A percentile compares a stretch with the other conserved stretches of the same genome.
Evolutionary conservation across 306 rosid genomes (phyloP).

Genomic region (Casuarina equisetifolia): DNA sequence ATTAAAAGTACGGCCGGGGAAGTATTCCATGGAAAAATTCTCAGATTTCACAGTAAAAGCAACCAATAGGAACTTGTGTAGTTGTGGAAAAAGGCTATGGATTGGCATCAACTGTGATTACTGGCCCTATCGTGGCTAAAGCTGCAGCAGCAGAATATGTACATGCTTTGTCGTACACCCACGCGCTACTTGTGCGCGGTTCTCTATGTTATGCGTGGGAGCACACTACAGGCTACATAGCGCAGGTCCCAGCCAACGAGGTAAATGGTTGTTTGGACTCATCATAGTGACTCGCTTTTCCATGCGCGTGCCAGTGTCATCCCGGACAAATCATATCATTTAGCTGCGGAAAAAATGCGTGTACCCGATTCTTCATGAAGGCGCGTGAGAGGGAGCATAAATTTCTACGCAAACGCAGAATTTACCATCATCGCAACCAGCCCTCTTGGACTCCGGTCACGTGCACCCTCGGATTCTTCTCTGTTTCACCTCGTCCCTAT

Average conservation of each 20-base stretch:
- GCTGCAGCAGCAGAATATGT: neutral
- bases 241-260: conserved; percentile 23
- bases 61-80: neutral
- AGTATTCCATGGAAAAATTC: neutral
- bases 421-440: neutral
- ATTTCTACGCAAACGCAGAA: no score
- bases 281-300: neutral
- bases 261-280: neutral
- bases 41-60: neutral
- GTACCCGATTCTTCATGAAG: neutral
- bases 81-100: neutral
- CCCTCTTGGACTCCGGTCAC: conserved; percentile 26
- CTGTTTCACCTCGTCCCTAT: conserved; percentile 22
- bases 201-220: conserved; percentile 27
- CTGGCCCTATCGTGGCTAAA: neutral
- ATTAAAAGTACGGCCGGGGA: conserved; percentile 12
- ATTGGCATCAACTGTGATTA: neutral
- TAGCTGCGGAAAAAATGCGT: neutral
- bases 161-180: neutral
- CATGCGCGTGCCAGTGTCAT: neutral
- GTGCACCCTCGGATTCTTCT: conserved; percentile 37
- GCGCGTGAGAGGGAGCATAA: conserved; percentile 12
- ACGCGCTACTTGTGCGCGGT: conserved; percentile 35
- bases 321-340: no score
- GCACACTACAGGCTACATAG: neutral